Base-by-base conservation (phyloP, 306 rosid genomes). In the Quercus cerris region DNA sequence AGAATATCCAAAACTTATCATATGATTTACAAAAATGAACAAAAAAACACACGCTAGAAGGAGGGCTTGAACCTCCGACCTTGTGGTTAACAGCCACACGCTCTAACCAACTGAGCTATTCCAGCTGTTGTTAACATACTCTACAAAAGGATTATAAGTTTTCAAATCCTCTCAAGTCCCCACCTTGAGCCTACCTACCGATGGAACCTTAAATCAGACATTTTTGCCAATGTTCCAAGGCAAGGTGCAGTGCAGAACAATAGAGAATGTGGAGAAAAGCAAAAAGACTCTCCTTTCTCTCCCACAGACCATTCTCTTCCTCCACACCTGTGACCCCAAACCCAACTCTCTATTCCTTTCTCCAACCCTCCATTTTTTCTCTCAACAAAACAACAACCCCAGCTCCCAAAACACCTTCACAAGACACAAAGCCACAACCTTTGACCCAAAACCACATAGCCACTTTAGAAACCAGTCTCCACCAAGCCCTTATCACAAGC, bases 261-360 rank as follows among this genome's bases (percentile, higher is more conserved):
- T 49, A 71, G 79, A 79, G 23, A 81, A 89, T 91, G 94, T 86
- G 88, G 54, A 87, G 75, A 62, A 91, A 57, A 70, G 66, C 77
- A 62, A 91, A 57, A 70, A 57, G 75, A 54, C 56, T 74, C 52
- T 25, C 63, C 67, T 85, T 80, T 68, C 62, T 90, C 74, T 82
- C 61, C 13, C 70, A 25, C 44, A 87, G 92, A 75, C 23, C 75
- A 51, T 89, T 84, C 31, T 91, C 97, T 4, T 83, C 97, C 5
- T 83, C 92, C 56, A 22, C 78, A 1, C 83, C 91, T 18, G 93
- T 87, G 78, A 70, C 73, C 9, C 93, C 98, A 6, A 75, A 77
- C 18, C 94, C 98, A 6, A 75, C 78, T 62, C 98, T 90, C 38
- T 91, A 93, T 77, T 95, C 99, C 69, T 95, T 95, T 78, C 99